Evolutionary conservation across 257 asterid species (phyloP), one percentile per base, ranked within the genome.

Genomic region (Penstemon newberryi): DNA sequence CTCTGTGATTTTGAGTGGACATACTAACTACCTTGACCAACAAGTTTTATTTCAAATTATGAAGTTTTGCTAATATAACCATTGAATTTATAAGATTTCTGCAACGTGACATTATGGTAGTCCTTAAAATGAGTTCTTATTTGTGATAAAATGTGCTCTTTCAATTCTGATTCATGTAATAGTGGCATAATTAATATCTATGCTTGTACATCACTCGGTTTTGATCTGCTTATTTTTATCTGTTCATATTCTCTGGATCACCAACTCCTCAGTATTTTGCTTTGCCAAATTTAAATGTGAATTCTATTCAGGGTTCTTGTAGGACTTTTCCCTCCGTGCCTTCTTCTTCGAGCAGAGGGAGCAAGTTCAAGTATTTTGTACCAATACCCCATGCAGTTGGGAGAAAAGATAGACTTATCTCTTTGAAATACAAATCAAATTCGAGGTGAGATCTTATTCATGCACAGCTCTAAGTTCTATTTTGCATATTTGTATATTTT

Each of bases 341-440:
- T 60, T 75, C 83, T 80, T 73, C 80, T 12, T 72, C 78, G 81
- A 59, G 77, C 72, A 58, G 78, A 60, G 82, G 78, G 55, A 70
- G 78, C 82, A 76, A 73, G 68, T 66, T 65, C 51, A 66, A 74
- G 41, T 73, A 67, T 62, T 56, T 46, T 37, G 43, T 46, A 45
- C 82, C 80, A 59, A 59, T 77, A 67, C 61, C 59, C 59, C 72
- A 15, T 11, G 71, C 72, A 45, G 75, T 70, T 73, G 75, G 80
- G 45, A 65, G 75, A 50, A 78, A 80, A 57, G 77, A 80, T 50
- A 73, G 80, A 71, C 60, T 56, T 66, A 52, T 75, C 55, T 67
- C 82, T 19, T 62, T 83, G 56, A 81, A 72, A 71, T 78, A 77
- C 71, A 75, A 73, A 73, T 78, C 81, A 3, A 64, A 71, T 74